These are phyloP conservation scores for Lactarius sp. DNA, from an alignment of 768 basidiomycete genomes.

Conservation along the genomic window DNA sequence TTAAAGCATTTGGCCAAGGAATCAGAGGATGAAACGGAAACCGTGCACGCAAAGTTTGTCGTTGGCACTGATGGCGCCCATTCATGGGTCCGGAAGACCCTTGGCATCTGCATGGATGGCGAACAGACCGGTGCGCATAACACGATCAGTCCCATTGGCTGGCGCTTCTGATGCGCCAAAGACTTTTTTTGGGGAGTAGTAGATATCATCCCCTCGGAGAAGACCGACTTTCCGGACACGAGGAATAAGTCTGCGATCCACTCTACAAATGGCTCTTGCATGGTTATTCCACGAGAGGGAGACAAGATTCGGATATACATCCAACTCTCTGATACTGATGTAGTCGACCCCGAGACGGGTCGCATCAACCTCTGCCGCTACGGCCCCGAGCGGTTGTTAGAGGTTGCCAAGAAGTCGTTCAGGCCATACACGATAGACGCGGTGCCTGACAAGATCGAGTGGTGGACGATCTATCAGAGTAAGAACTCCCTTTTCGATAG, in stretches of 20 bases:
- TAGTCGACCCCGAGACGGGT: constrained; percentile 37
- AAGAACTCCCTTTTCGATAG: constrained; percentile 14
- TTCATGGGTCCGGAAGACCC: constrained; percentile 71
- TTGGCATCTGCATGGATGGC: constrained; percentile 69
- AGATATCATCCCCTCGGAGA: constrained; percentile 42
- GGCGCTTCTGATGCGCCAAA: constrained; percentile 20
- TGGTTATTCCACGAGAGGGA: constrained; percentile 48
- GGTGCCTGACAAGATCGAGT: constrained; percentile 35
- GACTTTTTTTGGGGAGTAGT: constrained; percentile 83
- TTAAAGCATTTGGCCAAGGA: constrained; percentile 39
- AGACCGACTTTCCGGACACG: constrained; percentile 52
- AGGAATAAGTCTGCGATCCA: constrained; percentile 46
- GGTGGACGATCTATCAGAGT: constrained; percentile 52
- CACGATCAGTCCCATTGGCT: not conserved
- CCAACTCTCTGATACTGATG: constrained; percentile 42
- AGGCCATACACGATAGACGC: constrained; percentile 36
- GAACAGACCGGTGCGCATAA: constrained; percentile 47
- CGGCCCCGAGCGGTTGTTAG: constrained; percentile 38
- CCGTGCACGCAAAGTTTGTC: constrained; percentile 67
- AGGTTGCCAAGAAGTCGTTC: constrained; percentile 40
- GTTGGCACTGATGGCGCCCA: constrained; percentile 79
- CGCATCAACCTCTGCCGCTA: constrained; percentile 39
- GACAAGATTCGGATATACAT: constrained; percentile 48
- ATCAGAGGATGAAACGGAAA: constrained; percentile 43
- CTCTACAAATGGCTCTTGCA: constrained; percentile 45